These are phyloP conservation scores for Salvia miltiorrhiza DNA, from an alignment of 257 asterid genomes.

Conservation along the genomic window DNA sequence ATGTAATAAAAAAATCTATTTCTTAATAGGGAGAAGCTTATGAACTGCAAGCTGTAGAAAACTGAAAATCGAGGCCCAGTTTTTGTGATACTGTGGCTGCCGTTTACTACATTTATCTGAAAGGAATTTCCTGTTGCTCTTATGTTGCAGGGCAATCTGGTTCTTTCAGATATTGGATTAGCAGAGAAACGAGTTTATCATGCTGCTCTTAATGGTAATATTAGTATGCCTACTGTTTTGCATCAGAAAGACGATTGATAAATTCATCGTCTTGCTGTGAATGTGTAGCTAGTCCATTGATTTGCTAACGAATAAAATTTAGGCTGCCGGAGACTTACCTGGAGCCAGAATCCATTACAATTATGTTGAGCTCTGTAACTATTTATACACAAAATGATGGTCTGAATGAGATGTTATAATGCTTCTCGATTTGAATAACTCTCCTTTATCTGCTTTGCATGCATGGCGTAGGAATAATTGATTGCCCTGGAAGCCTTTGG, in stretches of 20 bases:
- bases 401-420: constrained; percentile 23
- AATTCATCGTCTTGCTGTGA: constrained; percentile 48
- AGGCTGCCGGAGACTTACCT: too few species aligned
- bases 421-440: too few species aligned
- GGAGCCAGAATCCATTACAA: constrained; percentile 37
- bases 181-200: constrained; percentile 94
- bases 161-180: constrained; percentile 76
- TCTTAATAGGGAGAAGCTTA: constrained; percentile 11
- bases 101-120: constrained; percentile 4
- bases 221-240: constrained; percentile 67
- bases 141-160: constrained; percentile 78
- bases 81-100: background rate
- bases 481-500: constrained; percentile 3
- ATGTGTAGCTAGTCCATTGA: constrained; percentile 19
- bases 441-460: too few species aligned
- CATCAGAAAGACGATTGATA: constrained; percentile 89
- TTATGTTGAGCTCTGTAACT: constrained; percentile 33
- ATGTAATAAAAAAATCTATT: background rate
- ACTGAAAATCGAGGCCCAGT: background rate
- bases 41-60: background rate
- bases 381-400: constrained; percentile 11
- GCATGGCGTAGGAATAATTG: background rate
- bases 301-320: constrained; percentile 23
- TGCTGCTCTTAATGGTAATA: constrained; percentile 94
- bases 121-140: constrained; percentile 32